Evolutionary conservation across 2,329 filamentous ascomycete species (phyloP).

Genomic region (Apiospora saccharicola): DNA sequence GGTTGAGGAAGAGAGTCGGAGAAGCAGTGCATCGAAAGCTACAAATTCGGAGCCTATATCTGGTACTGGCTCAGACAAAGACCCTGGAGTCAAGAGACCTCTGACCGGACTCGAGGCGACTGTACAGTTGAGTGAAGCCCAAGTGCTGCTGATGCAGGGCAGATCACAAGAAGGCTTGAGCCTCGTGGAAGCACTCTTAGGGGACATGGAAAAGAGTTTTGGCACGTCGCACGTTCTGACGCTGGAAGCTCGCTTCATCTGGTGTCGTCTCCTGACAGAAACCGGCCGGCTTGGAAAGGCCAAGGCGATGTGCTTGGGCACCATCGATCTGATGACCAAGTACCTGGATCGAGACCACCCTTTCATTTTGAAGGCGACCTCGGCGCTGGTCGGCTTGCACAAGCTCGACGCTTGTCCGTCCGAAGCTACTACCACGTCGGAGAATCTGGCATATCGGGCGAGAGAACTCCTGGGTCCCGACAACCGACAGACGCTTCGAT

Average conservation of each 20-base stretch:
- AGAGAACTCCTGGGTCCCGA: too few relatives aligned
- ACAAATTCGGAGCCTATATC: neutral
- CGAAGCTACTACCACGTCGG: neutral
- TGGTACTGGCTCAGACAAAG: neutral
- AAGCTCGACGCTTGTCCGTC: neutral
- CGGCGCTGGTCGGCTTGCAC: neutral
- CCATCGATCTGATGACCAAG: neutral
- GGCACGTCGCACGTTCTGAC: neutral
- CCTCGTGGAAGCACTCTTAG: neutral
- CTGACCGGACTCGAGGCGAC: neutral
- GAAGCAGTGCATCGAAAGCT: neutral
- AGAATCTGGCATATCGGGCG: too few relatives aligned
- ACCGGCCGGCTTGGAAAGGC: neutral
- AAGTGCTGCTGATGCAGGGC: neutral
- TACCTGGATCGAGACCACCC: neutral
- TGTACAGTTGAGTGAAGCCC: neutral
- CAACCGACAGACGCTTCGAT: too few relatives aligned
- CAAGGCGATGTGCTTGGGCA: neutral
- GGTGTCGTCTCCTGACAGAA: neutral
- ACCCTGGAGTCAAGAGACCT: neutral
- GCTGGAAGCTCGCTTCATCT: neutral
- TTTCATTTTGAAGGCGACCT: neutral
- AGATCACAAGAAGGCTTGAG: neutral
- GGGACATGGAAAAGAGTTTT: neutral
- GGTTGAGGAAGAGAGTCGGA: neutral